Evolutionary conservation across 257 asterid genomes (phyloP), one percentile per base, ranked within the genome.

Genomic region (Solanum raphanifolium): DNA sequence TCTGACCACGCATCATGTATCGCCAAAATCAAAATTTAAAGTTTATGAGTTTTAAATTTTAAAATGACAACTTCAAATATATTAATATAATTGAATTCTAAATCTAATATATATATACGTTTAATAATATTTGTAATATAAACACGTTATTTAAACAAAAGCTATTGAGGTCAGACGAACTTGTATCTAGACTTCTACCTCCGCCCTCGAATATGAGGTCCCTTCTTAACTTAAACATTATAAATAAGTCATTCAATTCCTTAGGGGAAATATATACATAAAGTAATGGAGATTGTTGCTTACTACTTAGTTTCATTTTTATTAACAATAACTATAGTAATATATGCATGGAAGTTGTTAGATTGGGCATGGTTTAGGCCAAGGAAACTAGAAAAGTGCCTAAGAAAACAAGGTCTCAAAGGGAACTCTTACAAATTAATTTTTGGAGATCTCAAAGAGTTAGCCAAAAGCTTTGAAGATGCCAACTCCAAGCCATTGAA

Each of bases 361-460:
- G 83, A 89, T 13, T 90, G 92, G 93, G 90, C 18, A 12, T 91
- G 92, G 94, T 21, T 93, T 34, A 85, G 72, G 88, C 94, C 95
- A 23, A 88, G 88, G 75, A 87, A 87, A 83, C 5, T 88, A 34
- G 93, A 92, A 52, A 88, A 86, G 55, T 81, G 85, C 68, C 66
- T 81, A 16, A 81, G 85, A 46, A 18, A 81, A 81, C 68, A 81
- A 27, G 85, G 85, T 27, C 66, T 81, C 38, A 43, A 46, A 81
- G 85, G 85, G 20, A 81, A 81, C 66, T 43, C 85, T 4, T 81
- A 81, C 85, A 81, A 29, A 46, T 9, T 91, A 9, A 46, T 92
- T 38, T 65, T 86, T 38, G 94, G 95, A 7, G 94, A 93, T 65
- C 66, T 36, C 75, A 89, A 85, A 73, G 94, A 93, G 23, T 55